Percentiles rank a stretch among this genome's conserved stretches.
These are phyloP conservation scores for Nemania abortiva DNA, from an alignment of 2,329 filamentous ascomycete species.

Conservation along the genomic window DNA sequence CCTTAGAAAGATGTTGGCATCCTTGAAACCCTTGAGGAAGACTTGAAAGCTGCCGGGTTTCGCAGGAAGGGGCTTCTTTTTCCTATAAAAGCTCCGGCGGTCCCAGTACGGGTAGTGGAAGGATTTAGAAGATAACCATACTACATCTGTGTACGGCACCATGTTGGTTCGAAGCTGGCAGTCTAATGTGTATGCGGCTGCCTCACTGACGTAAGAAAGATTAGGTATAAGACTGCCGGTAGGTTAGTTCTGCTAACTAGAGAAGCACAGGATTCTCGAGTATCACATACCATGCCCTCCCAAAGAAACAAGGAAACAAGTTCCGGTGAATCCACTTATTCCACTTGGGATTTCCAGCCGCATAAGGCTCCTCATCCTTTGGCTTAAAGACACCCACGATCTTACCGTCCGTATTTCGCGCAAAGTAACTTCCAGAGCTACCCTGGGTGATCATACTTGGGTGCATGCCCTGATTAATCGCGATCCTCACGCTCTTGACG, in stretches of 20 bases:
- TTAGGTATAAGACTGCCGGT: slow-evolving; percentile 84
- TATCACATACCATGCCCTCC: slow-evolving; percentile 78
- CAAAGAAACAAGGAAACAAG: slow-evolving; percentile 96
- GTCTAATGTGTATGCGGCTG: slow-evolving; percentile 95
- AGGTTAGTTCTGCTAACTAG: slow-evolving; percentile 28
- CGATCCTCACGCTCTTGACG: slow-evolving; percentile 88
- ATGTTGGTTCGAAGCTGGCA: slow-evolving; percentile 88
- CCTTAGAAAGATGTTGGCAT: slow-evolving; percentile 93
- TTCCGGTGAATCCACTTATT: slow-evolving; percentile 99
- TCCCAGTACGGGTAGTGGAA: slow-evolving; percentile 99
- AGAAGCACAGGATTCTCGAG: background rate
- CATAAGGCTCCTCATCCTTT: slow-evolving; percentile 98
- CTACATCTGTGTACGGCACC: slow-evolving; percentile 96
- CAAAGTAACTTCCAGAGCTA: slow-evolving; percentile 98
- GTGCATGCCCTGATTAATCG: slow-evolving; percentile 91
- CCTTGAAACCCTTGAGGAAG: slow-evolving; percentile 96
- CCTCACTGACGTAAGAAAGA: slow-evolving; percentile 96
- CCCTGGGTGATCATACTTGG: slow-evolving; percentile 97
- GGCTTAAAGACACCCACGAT: slow-evolving; percentile 98
- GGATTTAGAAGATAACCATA: slow-evolving; percentile 92
- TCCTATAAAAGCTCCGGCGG: slow-evolving; percentile 85
- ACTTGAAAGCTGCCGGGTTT: slow-evolving; percentile 98
- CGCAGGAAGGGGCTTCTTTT: slow-evolving; percentile 85
- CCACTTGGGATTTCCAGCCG: slow-evolving; percentile 97
- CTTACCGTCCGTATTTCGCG: slow-evolving; percentile 89